Conservation (phyloP, 1,284 basidiomycete species). For the Pyrrhoderma noxium region DNA sequence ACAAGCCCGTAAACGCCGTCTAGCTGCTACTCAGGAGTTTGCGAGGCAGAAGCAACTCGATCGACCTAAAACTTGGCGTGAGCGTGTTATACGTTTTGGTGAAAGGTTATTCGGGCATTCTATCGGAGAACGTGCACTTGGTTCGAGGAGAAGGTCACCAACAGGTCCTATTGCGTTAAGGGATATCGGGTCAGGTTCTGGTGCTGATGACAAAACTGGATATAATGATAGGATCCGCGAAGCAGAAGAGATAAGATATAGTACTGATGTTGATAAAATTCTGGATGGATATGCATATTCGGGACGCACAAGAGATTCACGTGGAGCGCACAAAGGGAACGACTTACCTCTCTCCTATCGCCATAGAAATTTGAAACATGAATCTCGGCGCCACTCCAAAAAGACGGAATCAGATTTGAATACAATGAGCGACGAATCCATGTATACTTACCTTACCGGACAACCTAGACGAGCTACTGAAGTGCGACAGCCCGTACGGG, state of each 20-base stretch:
- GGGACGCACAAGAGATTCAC: conserved; percentile 23
- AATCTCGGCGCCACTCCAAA: background rate
- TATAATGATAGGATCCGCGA: conserved; percentile 32
- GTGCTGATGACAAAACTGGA: background rate
- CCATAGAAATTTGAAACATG: too few relatives aligned
- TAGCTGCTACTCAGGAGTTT: conserved; percentile 56
- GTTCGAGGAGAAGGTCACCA: conserved; percentile 28
- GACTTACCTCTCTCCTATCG: too few relatives aligned
- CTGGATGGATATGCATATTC: conserved; percentile 47
- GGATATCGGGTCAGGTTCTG: conserved; percentile 1
- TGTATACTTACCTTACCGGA: conserved; percentile 66
- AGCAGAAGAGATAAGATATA: conserved; percentile 43
- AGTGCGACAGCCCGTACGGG: conserved; percentile 58
- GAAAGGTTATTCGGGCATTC: conserved; percentile 48
- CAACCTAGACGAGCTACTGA: conserved; percentile 50
- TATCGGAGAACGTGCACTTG: conserved; percentile 25
- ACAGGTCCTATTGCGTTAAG: conserved; percentile 23
- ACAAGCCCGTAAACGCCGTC: conserved; percentile 56
- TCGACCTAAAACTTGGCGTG: conserved; percentile 42
- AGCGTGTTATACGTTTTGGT: conserved; percentile 47
- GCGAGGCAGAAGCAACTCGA: conserved; percentile 51
- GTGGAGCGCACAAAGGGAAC: conserved; percentile 12
- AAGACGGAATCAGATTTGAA: conserved; percentile 28
- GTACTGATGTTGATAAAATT: conserved; percentile 43
- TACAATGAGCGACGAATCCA: conserved; percentile 42